Evolutionary conservation across 1,284 basidiomycete genomes (phyloP), one percentile per base, ranked within the genome.

Genomic region (Cutaneotrichosporon curvatum): DNA sequence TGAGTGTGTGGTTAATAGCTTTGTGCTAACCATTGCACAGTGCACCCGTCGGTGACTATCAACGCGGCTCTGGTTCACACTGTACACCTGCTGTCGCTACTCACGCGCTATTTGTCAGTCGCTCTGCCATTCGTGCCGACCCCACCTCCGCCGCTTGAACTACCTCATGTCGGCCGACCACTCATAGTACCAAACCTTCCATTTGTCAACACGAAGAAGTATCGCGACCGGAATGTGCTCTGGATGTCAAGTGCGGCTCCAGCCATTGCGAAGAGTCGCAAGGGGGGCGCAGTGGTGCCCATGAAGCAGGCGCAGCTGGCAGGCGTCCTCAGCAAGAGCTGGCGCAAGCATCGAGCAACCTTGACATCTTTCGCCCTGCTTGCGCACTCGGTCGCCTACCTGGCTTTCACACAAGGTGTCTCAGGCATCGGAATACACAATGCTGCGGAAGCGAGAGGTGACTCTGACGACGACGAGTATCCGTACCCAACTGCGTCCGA

Each of bases 341-440:
- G 28, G 21, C 41, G 21, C 32, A 68, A 67, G 36, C 61, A 67
- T 35, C 57, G 55, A 4, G 49, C 53, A 9, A 67, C 65, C 22
- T 55, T 67, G 12, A 61, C 55, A 8, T 55, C 63, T 4, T 68
- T 63, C 37, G 66, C 56, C 2, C 53, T 70, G 15, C 53, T 70
- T 1, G 53, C 61, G 4, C 63, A 65, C 40, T 64, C 63, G 1
- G 49, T 68, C 2, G 60, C 66, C 1, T 70, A 70, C 41, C 56
- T 70, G 3, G 68, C 66, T 4, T 67, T 59, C 58, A 61, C 59
- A 3, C 66, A 68, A 45, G 66, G 65, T 16, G 68, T 67, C 7
- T 45, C 53, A 3, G 62, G 62, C 2, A 58, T 67, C 15, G 65
- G 65, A 2, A 53, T 68, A 19, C 10, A 20, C 11, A 25, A 31